A percentile compares a stretch with the other conserved stretches of the same genome.
phyloP scores from a whole-genome alignment of 495 filamentous ascomycete species.

The Tuber melanosporum region DNA sequence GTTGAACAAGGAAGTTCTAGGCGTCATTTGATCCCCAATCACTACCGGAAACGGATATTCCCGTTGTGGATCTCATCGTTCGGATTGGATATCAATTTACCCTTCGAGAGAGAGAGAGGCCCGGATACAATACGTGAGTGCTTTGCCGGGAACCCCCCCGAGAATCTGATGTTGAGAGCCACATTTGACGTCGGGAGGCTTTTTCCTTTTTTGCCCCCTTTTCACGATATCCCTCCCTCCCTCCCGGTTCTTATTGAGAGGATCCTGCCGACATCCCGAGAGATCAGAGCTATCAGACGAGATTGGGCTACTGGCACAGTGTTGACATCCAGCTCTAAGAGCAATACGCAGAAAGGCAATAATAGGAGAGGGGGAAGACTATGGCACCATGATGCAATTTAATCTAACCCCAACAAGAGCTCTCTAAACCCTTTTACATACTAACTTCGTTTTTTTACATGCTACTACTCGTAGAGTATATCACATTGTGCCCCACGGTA shows the following conservation, averaged over 20 bases:
- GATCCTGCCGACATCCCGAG: not conserved
- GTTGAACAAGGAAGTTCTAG: conserved; percentile 8
- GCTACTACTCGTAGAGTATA: not conserved
- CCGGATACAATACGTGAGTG: not conserved
- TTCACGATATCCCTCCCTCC: not conserved
- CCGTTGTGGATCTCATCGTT: not conserved
- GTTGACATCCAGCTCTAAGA: not conserved
- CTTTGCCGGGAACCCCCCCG: conserved; percentile 6
- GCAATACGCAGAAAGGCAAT: not conserved
- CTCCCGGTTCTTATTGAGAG: not conserved
- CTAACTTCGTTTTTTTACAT: not conserved
- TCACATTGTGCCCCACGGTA: not conserved
- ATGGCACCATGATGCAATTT: not conserved
- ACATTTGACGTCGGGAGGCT: not conserved
- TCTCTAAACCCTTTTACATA: not conserved
- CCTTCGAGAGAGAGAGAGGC: not conserved
- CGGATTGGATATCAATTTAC: conserved; percentile 15
- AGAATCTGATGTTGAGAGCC: conserved; percentile 12
- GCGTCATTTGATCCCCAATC: conserved; percentile 11
- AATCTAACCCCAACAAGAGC: not conserved
- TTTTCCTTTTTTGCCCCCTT: not conserved
- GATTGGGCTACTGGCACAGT: not conserved
- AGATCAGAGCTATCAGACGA: not conserved
- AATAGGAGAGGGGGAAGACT: not conserved
- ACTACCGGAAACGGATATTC: conserved; percentile 6